Percentiles rank a stretch among this genome's conserved stretches.
phyloP scores from a whole-genome alignment of 1,284 basidiomycete genomes.

The Trametes versicolor region DNA sequence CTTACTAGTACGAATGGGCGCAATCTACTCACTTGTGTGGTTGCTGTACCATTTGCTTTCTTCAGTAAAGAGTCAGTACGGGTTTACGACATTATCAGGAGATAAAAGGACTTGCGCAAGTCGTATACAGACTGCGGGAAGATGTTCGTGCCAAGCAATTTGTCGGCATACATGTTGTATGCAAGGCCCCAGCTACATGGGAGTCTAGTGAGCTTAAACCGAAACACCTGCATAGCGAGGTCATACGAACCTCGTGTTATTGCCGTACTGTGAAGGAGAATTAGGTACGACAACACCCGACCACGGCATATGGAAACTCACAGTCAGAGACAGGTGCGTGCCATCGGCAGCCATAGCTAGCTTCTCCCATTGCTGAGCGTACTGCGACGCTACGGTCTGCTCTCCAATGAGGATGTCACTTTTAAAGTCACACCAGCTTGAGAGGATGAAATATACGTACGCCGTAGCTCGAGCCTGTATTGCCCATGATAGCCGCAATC shows the following conservation, averaged over 20 bases:
- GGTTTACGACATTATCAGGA: background rate
- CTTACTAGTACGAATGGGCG: background rate
- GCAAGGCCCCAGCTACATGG: conserved; percentile 63
- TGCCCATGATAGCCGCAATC: conserved; percentile 61
- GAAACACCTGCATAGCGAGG: too few species aligned
- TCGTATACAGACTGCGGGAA: conserved; percentile 71
- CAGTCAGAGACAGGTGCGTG: conserved; percentile 61
- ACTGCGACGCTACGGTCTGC: conserved; percentile 62
- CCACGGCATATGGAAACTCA: conserved; percentile 34
- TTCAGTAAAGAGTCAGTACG: conserved; percentile 37
- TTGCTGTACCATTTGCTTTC: conserved; percentile 73
- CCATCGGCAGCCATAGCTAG: conserved; percentile 61
- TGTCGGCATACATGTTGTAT: conserved; percentile 76
- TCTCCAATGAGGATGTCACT: background rate
- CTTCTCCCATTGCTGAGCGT: conserved; percentile 63
- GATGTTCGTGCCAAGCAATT: conserved; percentile 66
- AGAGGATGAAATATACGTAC: conserved; percentile 46
- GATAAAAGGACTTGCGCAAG: conserved; percentile 56
- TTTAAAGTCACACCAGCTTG: background rate
- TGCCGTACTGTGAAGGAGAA: conserved; percentile 53
- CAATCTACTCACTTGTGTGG: conserved; percentile 51
- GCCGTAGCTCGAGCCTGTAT: conserved; percentile 65
- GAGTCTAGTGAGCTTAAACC: background rate
- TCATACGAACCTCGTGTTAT: conserved; percentile 50
- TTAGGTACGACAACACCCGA: too few species aligned